Percentiles rank a stretch among this genome's conserved stretches.
Evolutionary conservation across 2,329 filamentous ascomycete genomes (phyloP).

Genomic region (Stagonosporopsis rhizophila): DNA sequence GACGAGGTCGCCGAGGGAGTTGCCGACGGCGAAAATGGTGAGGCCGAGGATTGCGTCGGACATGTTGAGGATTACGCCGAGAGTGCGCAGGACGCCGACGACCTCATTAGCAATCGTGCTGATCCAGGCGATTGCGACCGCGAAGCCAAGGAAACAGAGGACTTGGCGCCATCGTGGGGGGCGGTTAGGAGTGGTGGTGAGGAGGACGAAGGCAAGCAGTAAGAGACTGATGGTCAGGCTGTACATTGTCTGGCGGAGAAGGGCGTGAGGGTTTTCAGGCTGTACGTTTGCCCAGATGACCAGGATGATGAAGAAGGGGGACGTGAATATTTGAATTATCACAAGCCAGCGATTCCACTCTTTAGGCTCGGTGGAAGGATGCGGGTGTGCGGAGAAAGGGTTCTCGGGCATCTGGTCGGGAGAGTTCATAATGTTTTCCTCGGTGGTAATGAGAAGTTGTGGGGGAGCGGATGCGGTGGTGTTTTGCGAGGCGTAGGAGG

Average conservation of each 20-base stretch:
- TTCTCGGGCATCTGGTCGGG: constrained; percentile 43
- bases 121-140: constrained; percentile 94
- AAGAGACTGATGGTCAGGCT: constrained; percentile 65
- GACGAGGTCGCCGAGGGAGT: constrained; percentile 91
- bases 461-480: constrained; percentile 36
- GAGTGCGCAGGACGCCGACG: constrained; percentile 89
- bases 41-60: constrained; percentile 93
- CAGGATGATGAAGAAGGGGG: constrained; percentile 80
- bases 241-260: constrained; percentile 62
- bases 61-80: constrained; percentile 91
- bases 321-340: constrained; percentile 82
- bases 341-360: constrained; percentile 94
- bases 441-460: constrained; percentile 42
- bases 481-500: constrained; percentile 13
- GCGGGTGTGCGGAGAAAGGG: constrained; percentile 39
- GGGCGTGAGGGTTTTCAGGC: constrained; percentile 65
- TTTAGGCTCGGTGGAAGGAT: constrained; percentile 51
- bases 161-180: constrained; percentile 77
- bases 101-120: constrained; percentile 95
- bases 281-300: constrained; percentile 75
- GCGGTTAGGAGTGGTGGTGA: constrained; percentile 70
- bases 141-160: constrained; percentile 87
- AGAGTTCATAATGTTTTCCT: constrained; percentile 43
- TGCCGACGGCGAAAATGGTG: constrained; percentile 95
- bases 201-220: constrained; percentile 69